phyloP scores from a whole-genome alignment of 306 rosid genomes.

The Cucumis melo region DNA sequence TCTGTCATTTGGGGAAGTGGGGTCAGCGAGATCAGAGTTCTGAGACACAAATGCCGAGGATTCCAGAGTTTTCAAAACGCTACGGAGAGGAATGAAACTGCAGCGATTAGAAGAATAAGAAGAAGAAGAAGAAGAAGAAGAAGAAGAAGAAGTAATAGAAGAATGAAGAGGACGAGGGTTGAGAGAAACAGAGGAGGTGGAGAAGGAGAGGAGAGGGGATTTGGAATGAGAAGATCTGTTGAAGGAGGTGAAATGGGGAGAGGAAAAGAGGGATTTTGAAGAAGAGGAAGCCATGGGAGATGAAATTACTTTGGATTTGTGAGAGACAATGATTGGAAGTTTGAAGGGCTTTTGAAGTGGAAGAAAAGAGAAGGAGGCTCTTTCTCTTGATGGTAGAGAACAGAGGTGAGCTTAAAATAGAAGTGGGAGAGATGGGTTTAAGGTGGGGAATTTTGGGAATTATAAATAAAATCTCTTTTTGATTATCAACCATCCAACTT shows the following conservation, averaged over 20 bases:
- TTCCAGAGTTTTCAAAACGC: slow-evolving; percentile 21
- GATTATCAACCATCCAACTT: neutral
- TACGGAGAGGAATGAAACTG: slow-evolving; percentile 16
- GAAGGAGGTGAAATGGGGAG: slow-evolving; percentile 2
- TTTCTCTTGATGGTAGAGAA: neutral
- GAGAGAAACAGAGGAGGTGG: slow-evolving; percentile 11
- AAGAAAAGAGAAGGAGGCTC: neutral
- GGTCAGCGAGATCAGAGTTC: neutral
- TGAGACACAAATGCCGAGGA: neutral
- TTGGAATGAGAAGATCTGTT: slow-evolving; percentile 7
- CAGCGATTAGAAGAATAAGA: neutral
- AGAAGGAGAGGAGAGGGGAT: slow-evolving; percentile 26
- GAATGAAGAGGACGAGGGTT: slow-evolving; percentile 5
- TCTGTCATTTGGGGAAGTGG: neutral
- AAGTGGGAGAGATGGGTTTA: neutral
- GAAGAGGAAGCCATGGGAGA: slow-evolving; percentile 45
- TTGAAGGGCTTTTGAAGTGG: neutral
- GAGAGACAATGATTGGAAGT: neutral
- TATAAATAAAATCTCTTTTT: neutral
- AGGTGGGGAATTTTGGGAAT: neutral
- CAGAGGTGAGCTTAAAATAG: neutral
- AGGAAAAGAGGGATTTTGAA: slow-evolving; percentile 18
- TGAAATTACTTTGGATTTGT: no score
- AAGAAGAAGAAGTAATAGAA: neutral
- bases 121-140: neutral